Conservation (phyloP, 108 stramenopile genomes). For the Hondaea fermentalgiana region DNA sequence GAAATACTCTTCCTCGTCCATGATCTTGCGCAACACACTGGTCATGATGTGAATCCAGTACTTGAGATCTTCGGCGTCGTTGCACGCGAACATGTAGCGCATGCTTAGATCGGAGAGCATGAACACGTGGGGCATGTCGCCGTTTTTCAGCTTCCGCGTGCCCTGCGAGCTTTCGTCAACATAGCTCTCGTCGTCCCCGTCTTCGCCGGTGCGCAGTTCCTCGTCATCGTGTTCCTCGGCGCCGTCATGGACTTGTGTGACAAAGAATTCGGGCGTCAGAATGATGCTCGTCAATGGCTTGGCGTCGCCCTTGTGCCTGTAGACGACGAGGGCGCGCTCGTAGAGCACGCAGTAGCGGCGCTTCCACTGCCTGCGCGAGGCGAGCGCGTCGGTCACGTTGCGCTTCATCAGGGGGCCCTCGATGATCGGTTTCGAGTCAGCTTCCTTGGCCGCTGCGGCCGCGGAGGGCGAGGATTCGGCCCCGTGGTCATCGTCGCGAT, state of each 20-base stretch:
- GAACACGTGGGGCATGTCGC: background rate
- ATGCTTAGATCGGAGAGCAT: background rate
- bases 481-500: background rate
- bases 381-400: background rate
- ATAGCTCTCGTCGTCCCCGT: background rate
- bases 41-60: background rate
- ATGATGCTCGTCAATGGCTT: background rate
- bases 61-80: background rate
- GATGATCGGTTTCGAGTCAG: background rate
- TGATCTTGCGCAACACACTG: background rate
- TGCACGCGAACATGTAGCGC: background rate
- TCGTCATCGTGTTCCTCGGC: background rate
- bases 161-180: background rate
- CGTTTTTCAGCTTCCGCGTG: no score
- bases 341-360: background rate
- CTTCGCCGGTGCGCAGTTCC: background rate
- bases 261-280: conserved; percentile 10
- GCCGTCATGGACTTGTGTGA: background rate
- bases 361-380: background rate
- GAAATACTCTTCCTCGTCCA: background rate
- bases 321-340: background rate
- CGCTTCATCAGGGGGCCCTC: background rate
- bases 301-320: conserved; percentile 14
- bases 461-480: background rate
- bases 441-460: background rate